Evolutionary conservation across 345 rosid species (phyloP).

Genomic region (Lepidium sativum): DNA sequence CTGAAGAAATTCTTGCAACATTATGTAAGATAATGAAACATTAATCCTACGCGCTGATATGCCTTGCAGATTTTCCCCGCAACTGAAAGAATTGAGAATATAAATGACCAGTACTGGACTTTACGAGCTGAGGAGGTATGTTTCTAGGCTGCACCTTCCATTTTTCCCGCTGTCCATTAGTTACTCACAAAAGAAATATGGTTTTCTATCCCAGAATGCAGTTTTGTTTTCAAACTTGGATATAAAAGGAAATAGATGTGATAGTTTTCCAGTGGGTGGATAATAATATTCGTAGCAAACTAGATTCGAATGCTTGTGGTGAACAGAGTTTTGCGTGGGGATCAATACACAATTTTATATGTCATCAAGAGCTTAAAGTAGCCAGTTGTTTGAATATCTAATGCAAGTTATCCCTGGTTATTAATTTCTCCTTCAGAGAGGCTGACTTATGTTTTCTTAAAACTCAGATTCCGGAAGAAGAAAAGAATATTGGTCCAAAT

Average conservation of each 20-base stretch:
- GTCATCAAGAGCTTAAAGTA: background rate
- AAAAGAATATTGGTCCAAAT: constrained; percentile 81
- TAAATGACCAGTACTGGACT: constrained; percentile 97
- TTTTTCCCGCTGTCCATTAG: background rate
- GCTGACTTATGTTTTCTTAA: background rate
- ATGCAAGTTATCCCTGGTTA: background rate
- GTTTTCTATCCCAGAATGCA: background rate
- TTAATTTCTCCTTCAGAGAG: background rate
- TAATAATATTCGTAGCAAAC: background rate
- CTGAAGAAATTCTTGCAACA: no score
- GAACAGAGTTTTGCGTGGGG: background rate
- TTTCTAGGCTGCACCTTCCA: background rate
- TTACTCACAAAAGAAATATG: background rate
- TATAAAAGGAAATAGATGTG: background rate
- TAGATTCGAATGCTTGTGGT: background rate
- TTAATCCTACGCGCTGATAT: background rate
- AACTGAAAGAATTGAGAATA: constrained; percentile 79
- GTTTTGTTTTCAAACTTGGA: background rate
- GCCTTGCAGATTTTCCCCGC: constrained; percentile 73
- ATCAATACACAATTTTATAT: background rate
- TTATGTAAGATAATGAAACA: no score
- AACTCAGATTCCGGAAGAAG: constrained; percentile 87
- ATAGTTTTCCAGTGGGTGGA: background rate
- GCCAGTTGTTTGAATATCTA: constrained; percentile 4
- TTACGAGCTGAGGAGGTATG: constrained; percentile 93